Evolutionary conservation across 805 yeast genomes (phyloP).

Genomic region (Saccharomycopsis synnaedendra): DNA sequence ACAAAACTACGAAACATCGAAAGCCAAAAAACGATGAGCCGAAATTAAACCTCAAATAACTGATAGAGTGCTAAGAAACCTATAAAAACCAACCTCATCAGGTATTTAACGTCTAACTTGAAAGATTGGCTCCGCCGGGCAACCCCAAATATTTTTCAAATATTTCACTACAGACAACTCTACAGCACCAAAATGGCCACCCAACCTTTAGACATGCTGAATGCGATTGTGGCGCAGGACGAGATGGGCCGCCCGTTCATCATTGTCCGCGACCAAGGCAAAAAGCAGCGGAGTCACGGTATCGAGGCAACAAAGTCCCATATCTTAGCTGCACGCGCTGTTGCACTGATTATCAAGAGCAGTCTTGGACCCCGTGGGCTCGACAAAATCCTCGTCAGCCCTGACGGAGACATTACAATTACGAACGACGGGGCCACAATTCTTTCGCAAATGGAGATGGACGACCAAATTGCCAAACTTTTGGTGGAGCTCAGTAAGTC

Average conservation of each 20-base stretch:
- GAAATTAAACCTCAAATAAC: too few relatives aligned
- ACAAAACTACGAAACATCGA: too few relatives aligned
- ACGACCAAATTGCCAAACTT: constrained; percentile 95
- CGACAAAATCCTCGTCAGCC: constrained; percentile 89
- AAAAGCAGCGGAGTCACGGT: constrained; percentile 58
- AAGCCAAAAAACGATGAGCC: too few relatives aligned
- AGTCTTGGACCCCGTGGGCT: constrained; percentile 98
- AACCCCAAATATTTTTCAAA: too few relatives aligned
- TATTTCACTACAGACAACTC: too few relatives aligned
- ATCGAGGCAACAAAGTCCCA: constrained; percentile 76
- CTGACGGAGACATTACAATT: constrained; percentile 95
- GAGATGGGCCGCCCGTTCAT: constrained; percentile 99
- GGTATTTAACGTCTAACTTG: too few relatives aligned
- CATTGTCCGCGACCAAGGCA: constrained; percentile 81
- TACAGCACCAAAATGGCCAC: background rate
- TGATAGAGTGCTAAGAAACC: too few relatives aligned
- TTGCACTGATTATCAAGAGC: constrained; percentile 91
- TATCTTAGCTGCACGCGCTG: constrained; percentile 97
- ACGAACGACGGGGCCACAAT: constrained; percentile 99
- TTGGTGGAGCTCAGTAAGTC: constrained; percentile 90
- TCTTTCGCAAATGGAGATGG: constrained; percentile 84
- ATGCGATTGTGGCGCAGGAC: constrained; percentile 98
- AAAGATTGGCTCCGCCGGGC: too few relatives aligned
- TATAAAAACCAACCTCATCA: too few relatives aligned
- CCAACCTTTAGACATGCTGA: constrained; percentile 81